Evolutionary conservation across 2,329 filamentous ascomycete genomes (phyloP), one percentile per base, ranked within the genome.

Genomic region (Colletotrichum paranaense): DNA sequence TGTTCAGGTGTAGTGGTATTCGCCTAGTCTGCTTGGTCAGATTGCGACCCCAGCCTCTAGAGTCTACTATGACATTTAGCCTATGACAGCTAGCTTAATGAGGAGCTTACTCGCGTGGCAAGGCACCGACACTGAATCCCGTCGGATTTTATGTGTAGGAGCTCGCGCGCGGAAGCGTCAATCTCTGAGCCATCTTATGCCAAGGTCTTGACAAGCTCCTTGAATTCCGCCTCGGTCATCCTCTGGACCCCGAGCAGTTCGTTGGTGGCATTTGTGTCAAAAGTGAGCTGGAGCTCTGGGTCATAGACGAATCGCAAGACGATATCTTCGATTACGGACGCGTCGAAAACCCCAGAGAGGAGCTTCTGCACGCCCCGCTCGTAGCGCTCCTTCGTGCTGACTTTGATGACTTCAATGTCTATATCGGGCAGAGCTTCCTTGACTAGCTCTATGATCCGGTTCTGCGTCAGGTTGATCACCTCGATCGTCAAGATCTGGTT

Each of bases 401-500:
- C 59, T 5, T 57, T 14, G 58, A 68, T 35, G 28, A 68, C 52
- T 5, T 68, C 65, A 14, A 68, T 16, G n/a, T 68, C 42, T 9
- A 42, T 28, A 22, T 62, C 46, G 26, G 65, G 65, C 57, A 68
- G 38, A 42, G 38, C 38, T 42, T 42, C 38, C 38, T 42, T 42
- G 38, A 42, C 74, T 6, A 75, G 62, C 46, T 75, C 80, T 2
- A 90, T 76, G 2, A 92, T 79, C 62, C 89, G 82, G 3, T 86
- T 86, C 78, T 90, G 87, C 1, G 85, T 86, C 0, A 85, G 83
- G 26, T 82, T 82, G 68, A 88, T 86, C 6, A 84, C 87, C 16
- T 86, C 85, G 19, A 91, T 77, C 72, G 85, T 88, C 52, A 92
- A 80, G 75, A 86, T 85, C 63, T 86, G 82, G 77, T 92, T 91